Percentiles rank a stretch among this genome's conserved stretches.
phyloP scores from a whole-genome alignment of 257 asterid genomes.

The Petrea volubilis region DNA sequence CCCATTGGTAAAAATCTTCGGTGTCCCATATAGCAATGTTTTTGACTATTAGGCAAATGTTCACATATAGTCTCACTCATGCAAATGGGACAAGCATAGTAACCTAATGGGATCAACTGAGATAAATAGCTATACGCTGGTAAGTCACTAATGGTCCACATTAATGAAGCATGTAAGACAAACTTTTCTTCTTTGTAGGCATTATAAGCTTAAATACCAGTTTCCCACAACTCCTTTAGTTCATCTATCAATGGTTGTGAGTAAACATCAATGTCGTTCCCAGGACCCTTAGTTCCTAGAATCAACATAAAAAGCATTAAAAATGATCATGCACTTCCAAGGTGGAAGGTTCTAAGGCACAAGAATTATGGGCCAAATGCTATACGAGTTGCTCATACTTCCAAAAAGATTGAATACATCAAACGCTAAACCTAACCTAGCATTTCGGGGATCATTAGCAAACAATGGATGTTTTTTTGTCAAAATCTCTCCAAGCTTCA shows the following conservation, averaged over 20 bases:
- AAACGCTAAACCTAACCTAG: slow-evolving; percentile 1
- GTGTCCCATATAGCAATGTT: background rate
- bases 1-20: background rate
- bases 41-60: background rate
- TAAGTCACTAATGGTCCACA: slow-evolving; percentile 19
- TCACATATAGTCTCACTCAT: background rate
- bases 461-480: background rate
- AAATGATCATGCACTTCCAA: slow-evolving; percentile 17
- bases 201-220: background rate
- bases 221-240: background rate
- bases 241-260: slow-evolving; percentile 10
- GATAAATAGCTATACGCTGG: background rate
- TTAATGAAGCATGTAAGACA: background rate
- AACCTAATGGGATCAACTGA: background rate
- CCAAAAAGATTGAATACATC: slow-evolving; percentile 19
- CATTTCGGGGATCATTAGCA: background rate
- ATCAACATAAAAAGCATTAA: background rate
- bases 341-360: slow-evolving; percentile 11
- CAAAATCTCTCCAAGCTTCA: slow-evolving; percentile 12
- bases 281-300: background rate
- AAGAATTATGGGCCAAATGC: slow-evolving; percentile 10
- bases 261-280: slow-evolving; percentile 5
- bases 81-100: background rate
- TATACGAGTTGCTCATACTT: background rate
- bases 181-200: background rate